phyloP scores from a whole-genome alignment of 345 rosid genomes.

The Erucastrum elatum region DNA sequence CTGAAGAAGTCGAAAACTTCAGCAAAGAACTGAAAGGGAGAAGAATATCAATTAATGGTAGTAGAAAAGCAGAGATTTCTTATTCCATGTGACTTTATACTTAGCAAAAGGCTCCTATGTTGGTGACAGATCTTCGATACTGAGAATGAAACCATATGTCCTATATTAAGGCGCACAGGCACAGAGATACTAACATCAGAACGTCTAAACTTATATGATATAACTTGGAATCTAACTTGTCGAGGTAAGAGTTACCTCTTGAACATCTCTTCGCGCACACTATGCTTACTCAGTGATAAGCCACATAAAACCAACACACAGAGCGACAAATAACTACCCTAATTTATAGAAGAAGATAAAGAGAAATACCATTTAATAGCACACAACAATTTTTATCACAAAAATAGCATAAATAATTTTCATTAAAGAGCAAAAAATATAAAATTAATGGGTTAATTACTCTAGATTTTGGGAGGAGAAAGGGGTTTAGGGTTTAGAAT shows the following conservation, averaged over 20 bases:
- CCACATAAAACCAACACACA: conserved; percentile 69
- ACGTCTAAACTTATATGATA: background rate
- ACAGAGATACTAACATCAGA: conserved; percentile 18
- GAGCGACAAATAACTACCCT: conserved; percentile 36
- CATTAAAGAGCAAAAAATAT: no score
- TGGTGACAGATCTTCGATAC: conserved; percentile 93
- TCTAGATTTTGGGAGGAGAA: no score
- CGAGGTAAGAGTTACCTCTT: conserved; percentile 54
- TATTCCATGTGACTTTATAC: conserved; percentile 11
- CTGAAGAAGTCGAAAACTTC: conserved; percentile 91
- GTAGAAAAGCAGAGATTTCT: background rate
- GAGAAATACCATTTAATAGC: no score
- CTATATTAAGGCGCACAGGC: conserved; percentile 47
- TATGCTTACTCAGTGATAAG: conserved; percentile 60
- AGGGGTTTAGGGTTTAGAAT: no score
- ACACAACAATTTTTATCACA: no score
- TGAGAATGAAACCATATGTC: conserved; percentile 91
- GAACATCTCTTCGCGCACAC: conserved; percentile 79
- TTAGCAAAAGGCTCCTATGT: conserved; percentile 90
- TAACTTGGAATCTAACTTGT: background rate
- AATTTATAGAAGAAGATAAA: no score
- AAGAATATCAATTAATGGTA: conserved; percentile 13
- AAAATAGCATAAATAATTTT: no score
- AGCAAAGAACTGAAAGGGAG: conserved; percentile 81
- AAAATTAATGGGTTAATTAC: no score